Percentiles rank a stretch among this genome's conserved stretches.
phyloP scores from a whole-genome alignment of 2,329 filamentous ascomycete genomes.

The Cladosporium sp. region DNA sequence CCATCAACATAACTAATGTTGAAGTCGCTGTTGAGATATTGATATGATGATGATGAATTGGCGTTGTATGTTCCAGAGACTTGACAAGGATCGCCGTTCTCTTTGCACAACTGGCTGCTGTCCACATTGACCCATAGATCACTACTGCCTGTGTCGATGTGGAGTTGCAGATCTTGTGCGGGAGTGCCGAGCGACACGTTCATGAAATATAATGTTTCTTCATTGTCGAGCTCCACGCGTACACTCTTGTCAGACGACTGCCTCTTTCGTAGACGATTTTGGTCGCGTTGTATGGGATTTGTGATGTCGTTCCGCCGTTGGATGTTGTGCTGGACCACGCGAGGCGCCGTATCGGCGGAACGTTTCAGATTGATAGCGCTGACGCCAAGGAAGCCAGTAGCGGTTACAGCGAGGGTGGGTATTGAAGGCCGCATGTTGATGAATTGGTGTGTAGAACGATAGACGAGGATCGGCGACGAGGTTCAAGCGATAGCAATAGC shows the following conservation, averaged over 20 bases:
- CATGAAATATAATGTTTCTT: conserved; percentile 57
- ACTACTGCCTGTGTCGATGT: conserved; percentile 61
- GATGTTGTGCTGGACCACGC: conserved; percentile 49
- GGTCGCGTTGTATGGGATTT: conserved; percentile 37
- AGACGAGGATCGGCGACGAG: not conserved
- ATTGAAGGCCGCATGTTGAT: conserved; percentile 21
- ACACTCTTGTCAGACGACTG: conserved; percentile 36
- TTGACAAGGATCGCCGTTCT: conserved; percentile 48
- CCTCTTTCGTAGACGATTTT: conserved; percentile 43
- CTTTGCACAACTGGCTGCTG: conserved; percentile 56
- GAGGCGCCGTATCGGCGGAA: conserved; percentile 30
- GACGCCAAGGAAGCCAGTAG: conserved; percentile 19
- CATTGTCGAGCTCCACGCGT: conserved; percentile 50
- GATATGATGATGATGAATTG: conserved; percentile 71
- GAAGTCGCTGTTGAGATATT: conserved; percentile 69
- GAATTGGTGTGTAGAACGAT: not conserved
- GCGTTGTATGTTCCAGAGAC: conserved; percentile 64
- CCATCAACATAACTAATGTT: conserved; percentile 87
- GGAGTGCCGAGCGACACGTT: conserved; percentile 58
- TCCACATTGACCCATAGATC: conserved; percentile 65
- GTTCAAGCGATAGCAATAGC: not conserved
- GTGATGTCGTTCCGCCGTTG: conserved; percentile 43
- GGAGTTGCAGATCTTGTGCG: conserved; percentile 49
- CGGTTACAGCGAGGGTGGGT: conserved; percentile 24
- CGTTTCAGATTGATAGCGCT: conserved; percentile 28